Conservation (phyloP, 345 rosid species). For the Populus nigra region DNA sequence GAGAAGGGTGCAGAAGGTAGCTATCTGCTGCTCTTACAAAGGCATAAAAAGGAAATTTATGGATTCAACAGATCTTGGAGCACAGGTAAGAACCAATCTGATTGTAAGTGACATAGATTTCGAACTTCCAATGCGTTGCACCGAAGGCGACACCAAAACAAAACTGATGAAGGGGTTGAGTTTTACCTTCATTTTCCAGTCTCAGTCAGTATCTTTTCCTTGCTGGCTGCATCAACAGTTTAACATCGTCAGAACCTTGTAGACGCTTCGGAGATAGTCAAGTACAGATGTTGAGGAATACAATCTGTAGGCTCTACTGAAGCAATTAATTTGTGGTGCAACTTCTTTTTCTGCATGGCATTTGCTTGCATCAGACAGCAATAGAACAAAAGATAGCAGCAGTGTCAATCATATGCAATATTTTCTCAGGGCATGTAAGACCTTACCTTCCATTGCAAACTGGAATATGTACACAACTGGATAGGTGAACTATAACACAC, state of each 20-base stretch:
- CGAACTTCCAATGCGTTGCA: no score
- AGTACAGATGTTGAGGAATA: not conserved
- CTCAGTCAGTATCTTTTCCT: not conserved
- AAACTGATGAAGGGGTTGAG: not conserved
- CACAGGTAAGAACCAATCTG: no score
- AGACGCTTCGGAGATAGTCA: not conserved
- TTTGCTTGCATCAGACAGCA: not conserved
- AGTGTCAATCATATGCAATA: not conserved
- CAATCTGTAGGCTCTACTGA: not conserved
- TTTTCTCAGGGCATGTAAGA: not conserved
- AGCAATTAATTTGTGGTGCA: not conserved
- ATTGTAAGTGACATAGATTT: no score
- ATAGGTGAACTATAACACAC: not conserved
- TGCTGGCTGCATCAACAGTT: no score
- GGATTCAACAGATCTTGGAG: no score
- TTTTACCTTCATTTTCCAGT: not conserved
- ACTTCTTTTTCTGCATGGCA: slow-evolving; percentile 4
- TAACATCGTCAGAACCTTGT: not conserved
- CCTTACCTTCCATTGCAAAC: not conserved
- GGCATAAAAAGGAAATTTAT: no score
- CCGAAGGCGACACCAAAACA: no score
- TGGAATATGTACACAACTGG: not conserved
- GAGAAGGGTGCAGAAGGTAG: no score
- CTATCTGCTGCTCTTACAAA: no score
- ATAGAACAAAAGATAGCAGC: not conserved